Evolutionary conservation across 2,329 filamentous ascomycete species (phyloP), one percentile per base, ranked within the genome.

Genomic region (Penicillium sp.): DNA sequence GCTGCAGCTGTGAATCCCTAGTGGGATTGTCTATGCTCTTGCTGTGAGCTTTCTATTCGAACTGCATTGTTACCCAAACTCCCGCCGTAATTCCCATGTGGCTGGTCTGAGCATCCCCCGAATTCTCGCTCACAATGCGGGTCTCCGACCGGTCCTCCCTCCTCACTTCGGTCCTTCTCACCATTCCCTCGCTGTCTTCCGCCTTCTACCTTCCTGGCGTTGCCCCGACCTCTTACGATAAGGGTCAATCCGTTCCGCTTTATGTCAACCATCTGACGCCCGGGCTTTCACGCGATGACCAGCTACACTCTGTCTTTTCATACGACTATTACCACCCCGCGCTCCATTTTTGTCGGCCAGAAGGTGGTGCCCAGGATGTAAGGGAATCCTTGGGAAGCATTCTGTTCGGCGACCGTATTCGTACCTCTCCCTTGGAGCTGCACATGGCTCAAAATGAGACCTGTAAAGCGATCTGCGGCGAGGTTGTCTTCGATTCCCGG

Each of bases 161-260:
- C 25, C 39, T 72, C 20, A 58, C 60, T 3, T 59, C 61, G 27
- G 55, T 66, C 44, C 52, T 72, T 9, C 54, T 70, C 9, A 51
- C 66, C 5, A 57, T 66, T 7, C 61, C 70, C 13, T 62, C 63
- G 3, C 44, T 70, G 53, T 72, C 67, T 12, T 78, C 83, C 2
- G 89, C 89, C 47, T 98, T 97, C 76, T 98, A 98, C 75, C 87
- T 98, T 35, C 93, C 92, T 32, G 93, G 93, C 60, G 90, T 96
- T 61, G 91, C 92, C 58, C 93, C 93, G 20, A 95, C 89, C 38
- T 92, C 92, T 49, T 98, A 98, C 77, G 83, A 88, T 63, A 75
- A 77, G 45, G 87, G 84, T 66, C 88, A 93, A 62, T 75, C 75
- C 24, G 93, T 98, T 23, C 89, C 91, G 23, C 81, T 98, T 42